Base-by-base conservation (phyloP, 805 yeast species). In the Candida montana region DNA sequence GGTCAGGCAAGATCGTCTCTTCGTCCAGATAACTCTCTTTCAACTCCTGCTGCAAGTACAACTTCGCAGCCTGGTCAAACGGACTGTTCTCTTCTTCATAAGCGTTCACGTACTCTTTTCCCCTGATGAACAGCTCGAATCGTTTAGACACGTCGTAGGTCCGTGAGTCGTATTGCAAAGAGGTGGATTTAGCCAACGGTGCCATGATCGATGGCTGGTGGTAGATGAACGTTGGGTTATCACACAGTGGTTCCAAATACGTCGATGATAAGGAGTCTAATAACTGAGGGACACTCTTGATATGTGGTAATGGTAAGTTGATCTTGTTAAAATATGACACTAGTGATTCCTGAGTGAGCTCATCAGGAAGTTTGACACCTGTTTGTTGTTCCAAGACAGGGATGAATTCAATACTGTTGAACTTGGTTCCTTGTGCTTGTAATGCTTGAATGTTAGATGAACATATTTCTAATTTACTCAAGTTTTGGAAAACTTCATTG, bases 61-160 rank as follows among this genome's bases (percentile, higher is more conserved):
- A 86, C 52, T 89, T 89, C 2, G 45, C 49, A 5, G 62, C 54
- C 59, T 93, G 99, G 24, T 67, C 69, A 44, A 71, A 71, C 0
- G 99, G 99, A 31, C 82, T 78, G 61, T 93, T 93, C 57, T 93
- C 98, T 62, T 93, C 99, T 52, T 93, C 99, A 58, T 93, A 93
- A 0, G 98, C 95, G 59, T 93, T 93, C 20, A 83, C 84, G 47
- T 80, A 81, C 61, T 93, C 99, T 48, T 74, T 73, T 0, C 93
- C 90, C 33, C 72, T 64, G 42, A 93, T 79, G 55, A 86, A 89
- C 35, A 93, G 61, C 63, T 93, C 99, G 57, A 91, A 93, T 36
- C 99, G 63, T 35, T 77, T 71, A 0, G 95, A 81, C 6, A 70
- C 56, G 9, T 65, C 68, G 42, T 64, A 69, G 2, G 41, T 31